A percentile compares a stretch with the other conserved stretches of the same genome.
These are phyloP conservation scores for Vigna mungo DNA, from an alignment of 306 rosid species.

Conservation along the genomic window DNA sequence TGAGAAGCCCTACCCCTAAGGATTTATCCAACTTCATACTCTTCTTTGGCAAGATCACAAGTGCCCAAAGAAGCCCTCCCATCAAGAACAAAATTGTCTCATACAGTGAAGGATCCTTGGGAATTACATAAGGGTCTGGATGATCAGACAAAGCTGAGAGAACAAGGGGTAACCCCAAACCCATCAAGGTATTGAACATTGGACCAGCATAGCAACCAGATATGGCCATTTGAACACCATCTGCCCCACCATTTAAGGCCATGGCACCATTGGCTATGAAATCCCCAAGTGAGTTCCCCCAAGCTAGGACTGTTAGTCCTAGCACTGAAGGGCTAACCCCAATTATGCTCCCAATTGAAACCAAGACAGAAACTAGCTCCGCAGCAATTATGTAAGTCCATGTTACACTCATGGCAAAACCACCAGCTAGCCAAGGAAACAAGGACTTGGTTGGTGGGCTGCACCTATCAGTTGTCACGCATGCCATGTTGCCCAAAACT, in stretches of 20 bases:
- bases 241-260: conserved; percentile 76
- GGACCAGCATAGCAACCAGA: conserved; percentile 89
- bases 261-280: conserved; percentile 73
- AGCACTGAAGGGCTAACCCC: conserved; percentile 55
- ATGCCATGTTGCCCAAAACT: conserved; percentile 60
- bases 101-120: conserved; percentile 56
- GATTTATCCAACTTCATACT: conserved; percentile 68
- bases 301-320: conserved; percentile 57
- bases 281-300: conserved; percentile 72
- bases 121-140: conserved; percentile 57
- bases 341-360: conserved; percentile 55
- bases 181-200: conserved; percentile 72
- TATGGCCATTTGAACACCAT: conserved; percentile 80
- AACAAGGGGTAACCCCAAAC: conserved; percentile 72
- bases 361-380: conserved; percentile 70
- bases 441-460: conserved; percentile 70
- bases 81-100: conserved; percentile 60
- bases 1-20: conserved; percentile 67
- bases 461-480: conserved; percentile 52
- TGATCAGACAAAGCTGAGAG: conserved; percentile 59
- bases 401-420: conserved; percentile 75
- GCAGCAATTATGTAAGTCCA: conserved; percentile 83
- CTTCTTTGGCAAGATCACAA: conserved; percentile 67
- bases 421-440: conserved; percentile 75
- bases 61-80: conserved; percentile 80